These are phyloP conservation scores for Ceraceosorus bombacis DNA, from an alignment of 1,284 basidiomycete genomes.

Conservation along the genomic window DNA sequence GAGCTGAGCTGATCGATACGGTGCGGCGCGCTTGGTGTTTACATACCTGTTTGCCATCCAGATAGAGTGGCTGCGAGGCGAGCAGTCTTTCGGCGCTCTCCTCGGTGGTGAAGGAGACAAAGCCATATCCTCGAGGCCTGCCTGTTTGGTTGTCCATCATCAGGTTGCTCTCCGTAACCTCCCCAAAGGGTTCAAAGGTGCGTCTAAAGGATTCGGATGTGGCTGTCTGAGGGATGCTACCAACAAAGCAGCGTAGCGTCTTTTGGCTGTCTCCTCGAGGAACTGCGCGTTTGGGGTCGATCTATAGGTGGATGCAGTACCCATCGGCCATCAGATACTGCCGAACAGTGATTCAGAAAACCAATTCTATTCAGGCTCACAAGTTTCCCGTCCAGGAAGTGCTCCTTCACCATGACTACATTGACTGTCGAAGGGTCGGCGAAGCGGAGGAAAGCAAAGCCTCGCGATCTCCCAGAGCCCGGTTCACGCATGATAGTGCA, in stretches of 20 bases:
- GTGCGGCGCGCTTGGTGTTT: background rate
- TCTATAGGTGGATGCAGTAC: slow-evolving; percentile 56
- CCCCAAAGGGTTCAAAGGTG: slow-evolving; percentile 81
- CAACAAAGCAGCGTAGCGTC: slow-evolving; percentile 68
- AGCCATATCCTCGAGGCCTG: slow-evolving; percentile 93
- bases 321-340: slow-evolving; percentile 2
- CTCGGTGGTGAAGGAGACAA: slow-evolving; percentile 84
- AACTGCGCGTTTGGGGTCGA: slow-evolving; percentile 97
- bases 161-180: slow-evolving; percentile 91
- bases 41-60: slow-evolving; percentile 47
- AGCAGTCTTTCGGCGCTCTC: slow-evolving; percentile 65
- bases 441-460: slow-evolving; percentile 90
- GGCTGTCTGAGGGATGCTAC: slow-evolving; percentile 80
- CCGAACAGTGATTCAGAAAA: slow-evolving; percentile 1
- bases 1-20: slow-evolving; percentile 5
- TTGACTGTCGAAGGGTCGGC: slow-evolving; percentile 77
- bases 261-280: slow-evolving; percentile 56
- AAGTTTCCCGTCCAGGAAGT: slow-evolving; percentile 85
- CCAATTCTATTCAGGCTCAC: slow-evolving; percentile 53
- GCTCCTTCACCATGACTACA: slow-evolving; percentile 75
- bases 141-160: slow-evolving; percentile 98
- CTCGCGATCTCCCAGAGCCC: slow-evolving; percentile 72
- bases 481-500: slow-evolving; percentile 93
- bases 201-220: slow-evolving; percentile 87
- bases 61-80: slow-evolving; percentile 38